These are phyloP conservation scores for Vanilla planifolia DNA, from an alignment of 106 monocot genomes.

Conservation along the genomic window DNA sequence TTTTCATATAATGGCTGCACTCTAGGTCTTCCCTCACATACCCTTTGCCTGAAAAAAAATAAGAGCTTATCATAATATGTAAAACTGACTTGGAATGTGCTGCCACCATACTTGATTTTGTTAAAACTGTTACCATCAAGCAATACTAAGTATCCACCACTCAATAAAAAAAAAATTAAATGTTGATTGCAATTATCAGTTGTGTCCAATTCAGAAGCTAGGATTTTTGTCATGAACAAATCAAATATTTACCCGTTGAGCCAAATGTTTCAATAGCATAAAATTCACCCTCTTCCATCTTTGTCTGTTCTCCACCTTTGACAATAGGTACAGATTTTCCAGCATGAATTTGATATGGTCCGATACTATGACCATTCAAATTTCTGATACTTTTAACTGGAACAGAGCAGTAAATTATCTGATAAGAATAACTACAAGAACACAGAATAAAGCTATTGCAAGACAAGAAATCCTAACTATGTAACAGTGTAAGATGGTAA, in stretches of 20 bases:
- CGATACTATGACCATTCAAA: slow-evolving; percentile 97
- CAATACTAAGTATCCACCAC: neutral
- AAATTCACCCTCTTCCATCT: slow-evolving; percentile 99
- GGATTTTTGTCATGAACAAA: neutral
- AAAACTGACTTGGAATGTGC: neutral
- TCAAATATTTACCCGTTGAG: slow-evolving; percentile 66
- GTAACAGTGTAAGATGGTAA: no score
- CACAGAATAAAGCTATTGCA: no score
- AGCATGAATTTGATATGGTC: slow-evolving; percentile 98
- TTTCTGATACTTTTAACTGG: slow-evolving; percentile 95
- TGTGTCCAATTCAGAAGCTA: neutral
- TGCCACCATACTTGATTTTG: neutral
- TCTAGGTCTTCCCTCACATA: slow-evolving; percentile 94
- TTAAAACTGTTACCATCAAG: neutral
- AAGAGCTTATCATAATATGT: neutral
- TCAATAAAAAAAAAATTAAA: neutral
- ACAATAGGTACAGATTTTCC: slow-evolving; percentile 98
- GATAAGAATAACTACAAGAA: neutral
- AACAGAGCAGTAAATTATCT: neutral
- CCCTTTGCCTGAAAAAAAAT: slow-evolving; percentile 70
- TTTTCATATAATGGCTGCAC: slow-evolving; percentile 98
- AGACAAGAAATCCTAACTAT: no score
- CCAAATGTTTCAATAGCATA: slow-evolving; percentile 98
- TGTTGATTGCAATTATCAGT: no score
- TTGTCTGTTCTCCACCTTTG: slow-evolving; percentile 96